These are phyloP conservation scores for Podaxis mareebaensis DNA, from an alignment of 768 basidiomycete genomes.

Conservation along the genomic window DNA sequence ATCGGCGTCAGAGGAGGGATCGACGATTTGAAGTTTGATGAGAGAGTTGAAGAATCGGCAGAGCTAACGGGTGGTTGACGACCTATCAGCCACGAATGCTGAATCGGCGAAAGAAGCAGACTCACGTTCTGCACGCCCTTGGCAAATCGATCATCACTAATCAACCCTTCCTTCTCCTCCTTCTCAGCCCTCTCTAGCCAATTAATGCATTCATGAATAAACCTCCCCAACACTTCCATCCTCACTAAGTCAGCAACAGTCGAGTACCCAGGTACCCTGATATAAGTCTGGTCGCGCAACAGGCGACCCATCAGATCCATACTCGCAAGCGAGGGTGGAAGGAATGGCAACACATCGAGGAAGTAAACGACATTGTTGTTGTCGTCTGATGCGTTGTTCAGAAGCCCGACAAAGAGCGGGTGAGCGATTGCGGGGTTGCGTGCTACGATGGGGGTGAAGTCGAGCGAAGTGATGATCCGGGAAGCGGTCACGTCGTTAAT, in stretches of 20 bases:
- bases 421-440: slow-evolving; percentile 72
- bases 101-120: slow-evolving; percentile 3
- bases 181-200: slow-evolving; percentile 72
- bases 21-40: slow-evolving; percentile 65
- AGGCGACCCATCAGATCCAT: slow-evolving; percentile 75
- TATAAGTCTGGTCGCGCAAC: slow-evolving; percentile 57
- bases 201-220: slow-evolving; percentile 67
- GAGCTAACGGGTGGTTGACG: slow-evolving; percentile 39
- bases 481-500: slow-evolving; percentile 46
- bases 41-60: slow-evolving; percentile 78
- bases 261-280: slow-evolving; percentile 44
- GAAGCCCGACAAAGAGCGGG: slow-evolving; percentile 60
- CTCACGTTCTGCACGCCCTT: slow-evolving; percentile 73
- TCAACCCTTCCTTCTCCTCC: slow-evolving; percentile 65
- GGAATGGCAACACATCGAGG: slow-evolving; percentile 60
- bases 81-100: too few species aligned
- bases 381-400: slow-evolving; percentile 42
- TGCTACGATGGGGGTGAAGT: slow-evolving; percentile 65
- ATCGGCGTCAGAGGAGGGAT: slow-evolving; percentile 63
- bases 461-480: slow-evolving; percentile 63
- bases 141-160: slow-evolving; percentile 72
- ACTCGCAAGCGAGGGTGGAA: slow-evolving; percentile 72
- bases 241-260: slow-evolving; percentile 67
- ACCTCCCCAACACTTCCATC: slow-evolving; percentile 65
- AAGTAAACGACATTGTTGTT: slow-evolving; percentile 47